These are phyloP conservation scores for Botryosphaeria dothidea DNA, from an alignment of 2,329 filamentous ascomycete genomes.

Conservation along the genomic window DNA sequence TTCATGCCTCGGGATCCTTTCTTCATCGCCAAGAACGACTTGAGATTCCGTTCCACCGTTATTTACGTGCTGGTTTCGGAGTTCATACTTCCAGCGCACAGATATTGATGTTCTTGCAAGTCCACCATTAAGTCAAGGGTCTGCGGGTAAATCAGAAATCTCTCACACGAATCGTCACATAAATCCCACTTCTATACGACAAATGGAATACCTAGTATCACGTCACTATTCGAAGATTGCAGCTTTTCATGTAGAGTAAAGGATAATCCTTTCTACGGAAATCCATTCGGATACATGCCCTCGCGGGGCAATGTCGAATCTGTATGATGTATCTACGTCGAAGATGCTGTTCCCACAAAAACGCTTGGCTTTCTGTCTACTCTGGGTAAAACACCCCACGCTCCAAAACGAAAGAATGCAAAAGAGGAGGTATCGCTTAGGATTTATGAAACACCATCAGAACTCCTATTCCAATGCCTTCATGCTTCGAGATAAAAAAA, in stretches of 20 bases:
- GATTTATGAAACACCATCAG: background rate
- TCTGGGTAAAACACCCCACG: background rate
- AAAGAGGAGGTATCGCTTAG: conserved; percentile 7
- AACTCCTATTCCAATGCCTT: background rate
- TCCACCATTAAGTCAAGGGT: background rate
- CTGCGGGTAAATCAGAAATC: background rate
- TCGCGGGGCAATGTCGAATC: background rate
- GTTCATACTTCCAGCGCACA: too few relatives aligned
- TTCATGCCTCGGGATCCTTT: background rate
- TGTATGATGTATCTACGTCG: background rate
- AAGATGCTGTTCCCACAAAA: background rate
- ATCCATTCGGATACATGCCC: background rate
- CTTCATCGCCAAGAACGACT: too few relatives aligned
- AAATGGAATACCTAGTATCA: background rate
- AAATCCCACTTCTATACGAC: background rate
- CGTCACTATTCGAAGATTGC: too few relatives aligned
- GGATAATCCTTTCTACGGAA: too few relatives aligned
- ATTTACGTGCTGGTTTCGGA: background rate
- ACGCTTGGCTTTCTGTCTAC: background rate
- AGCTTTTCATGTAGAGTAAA: too few relatives aligned
- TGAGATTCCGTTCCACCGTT: background rate
- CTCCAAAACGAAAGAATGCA: background rate
- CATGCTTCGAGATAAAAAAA: background rate
- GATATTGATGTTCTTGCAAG: too few relatives aligned
- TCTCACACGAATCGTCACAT: background rate